Evolutionary conservation across 495 filamentous ascomycete genomes (phyloP).

Genomic region (Annulohypoxylon stygium): DNA sequence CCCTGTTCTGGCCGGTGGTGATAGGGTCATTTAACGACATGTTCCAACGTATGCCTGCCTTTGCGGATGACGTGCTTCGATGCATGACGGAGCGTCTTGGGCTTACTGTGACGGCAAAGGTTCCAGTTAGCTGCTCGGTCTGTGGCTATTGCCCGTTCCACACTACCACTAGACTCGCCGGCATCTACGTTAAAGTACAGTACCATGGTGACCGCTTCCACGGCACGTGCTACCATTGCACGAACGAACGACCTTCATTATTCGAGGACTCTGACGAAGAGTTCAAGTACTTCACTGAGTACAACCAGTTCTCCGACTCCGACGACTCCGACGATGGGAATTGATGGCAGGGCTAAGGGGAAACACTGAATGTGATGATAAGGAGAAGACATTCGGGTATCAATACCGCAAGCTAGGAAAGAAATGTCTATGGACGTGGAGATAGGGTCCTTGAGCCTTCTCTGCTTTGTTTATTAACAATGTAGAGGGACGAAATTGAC

Average conservation of each 20-base stretch:
- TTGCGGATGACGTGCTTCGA: background rate
- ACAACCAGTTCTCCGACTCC: too few relatives aligned
- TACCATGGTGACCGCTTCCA: background rate
- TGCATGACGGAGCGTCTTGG: background rate
- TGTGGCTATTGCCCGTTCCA: background rate
- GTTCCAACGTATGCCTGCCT: background rate
- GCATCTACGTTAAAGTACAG: background rate
- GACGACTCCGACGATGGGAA: too few relatives aligned
- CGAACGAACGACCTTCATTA: background rate
- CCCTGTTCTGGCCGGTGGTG: background rate
- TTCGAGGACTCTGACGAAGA: background rate
- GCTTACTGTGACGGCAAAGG: background rate
- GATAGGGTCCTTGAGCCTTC: background rate
- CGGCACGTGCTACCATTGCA: background rate
- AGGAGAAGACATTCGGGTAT: background rate
- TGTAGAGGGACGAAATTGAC: background rate
- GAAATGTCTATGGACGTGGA: background rate
- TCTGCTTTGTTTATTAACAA: background rate
- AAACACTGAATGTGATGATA: background rate
- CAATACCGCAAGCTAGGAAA: background rate
- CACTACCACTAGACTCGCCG: background rate
- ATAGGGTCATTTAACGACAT: background rate
- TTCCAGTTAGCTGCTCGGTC: background rate
- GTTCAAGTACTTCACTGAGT: background rate
- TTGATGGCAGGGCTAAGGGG: too few relatives aligned